phyloP scores from a whole-genome alignment of 441 rosid species.

The Breynia disticha region DNA sequence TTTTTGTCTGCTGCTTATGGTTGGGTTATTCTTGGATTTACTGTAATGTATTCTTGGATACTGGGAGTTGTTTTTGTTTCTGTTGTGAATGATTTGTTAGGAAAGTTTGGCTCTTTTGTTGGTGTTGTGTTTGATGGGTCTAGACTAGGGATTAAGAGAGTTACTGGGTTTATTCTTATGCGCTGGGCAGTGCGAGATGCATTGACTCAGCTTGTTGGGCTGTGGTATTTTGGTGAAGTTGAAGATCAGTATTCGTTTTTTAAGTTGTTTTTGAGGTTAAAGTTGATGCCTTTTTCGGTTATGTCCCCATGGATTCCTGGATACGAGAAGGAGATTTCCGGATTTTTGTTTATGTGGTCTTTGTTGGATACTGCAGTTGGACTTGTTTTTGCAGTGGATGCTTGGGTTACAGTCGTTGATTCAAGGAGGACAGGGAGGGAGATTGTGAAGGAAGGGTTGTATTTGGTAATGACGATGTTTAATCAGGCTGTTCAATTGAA shows the following conservation, averaged over 20 bases:
- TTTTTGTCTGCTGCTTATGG: constrained; percentile 86
- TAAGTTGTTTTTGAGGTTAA: constrained; percentile 73
- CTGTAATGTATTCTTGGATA: constrained; percentile 72
- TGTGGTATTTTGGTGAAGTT: constrained; percentile 83
- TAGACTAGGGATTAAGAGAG: constrained; percentile 68
- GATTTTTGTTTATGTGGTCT: constrained; percentile 78
- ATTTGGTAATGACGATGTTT: constrained; percentile 57
- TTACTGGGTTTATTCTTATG: constrained; percentile 80
- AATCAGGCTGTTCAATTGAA: constrained; percentile 68
- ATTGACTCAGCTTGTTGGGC: constrained; percentile 73
- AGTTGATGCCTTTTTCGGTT: constrained; percentile 85
- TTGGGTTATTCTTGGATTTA: constrained; percentile 85
- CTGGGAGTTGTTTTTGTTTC: constrained; percentile 63
- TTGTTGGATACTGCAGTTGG: constrained; percentile 56
- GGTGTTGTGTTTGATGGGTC: constrained; percentile 69
- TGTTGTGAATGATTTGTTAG: constrained; percentile 55
- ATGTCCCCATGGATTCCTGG: constrained; percentile 79
- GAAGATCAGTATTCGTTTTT: constrained; percentile 85
- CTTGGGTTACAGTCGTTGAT: constrained; percentile 78
- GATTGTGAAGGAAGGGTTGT: constrained; percentile 78
- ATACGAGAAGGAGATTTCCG: constrained; percentile 74
- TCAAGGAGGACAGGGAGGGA: constrained; percentile 76
- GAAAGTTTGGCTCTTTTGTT: constrained; percentile 43
- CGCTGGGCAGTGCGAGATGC: constrained; percentile 95
- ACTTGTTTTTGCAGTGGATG: constrained; percentile 64